phyloP scores from a whole-genome alignment of 257 asterid species.

The Prunella vulgaris region DNA sequence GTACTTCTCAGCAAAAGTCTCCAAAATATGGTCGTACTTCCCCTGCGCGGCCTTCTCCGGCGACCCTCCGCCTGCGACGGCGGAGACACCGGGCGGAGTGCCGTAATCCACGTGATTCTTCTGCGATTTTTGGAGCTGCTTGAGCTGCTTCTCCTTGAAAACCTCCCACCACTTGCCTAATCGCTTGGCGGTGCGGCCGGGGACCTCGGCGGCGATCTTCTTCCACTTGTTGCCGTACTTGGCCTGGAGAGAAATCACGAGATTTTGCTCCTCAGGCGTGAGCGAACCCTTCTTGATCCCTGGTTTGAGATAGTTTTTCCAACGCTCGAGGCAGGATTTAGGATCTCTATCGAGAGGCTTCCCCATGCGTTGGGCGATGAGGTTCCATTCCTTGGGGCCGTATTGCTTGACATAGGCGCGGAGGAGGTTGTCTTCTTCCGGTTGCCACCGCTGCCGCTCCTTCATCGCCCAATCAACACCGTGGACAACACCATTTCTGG shows the following conservation, averaged over 20 bases:
- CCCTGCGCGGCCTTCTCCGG: conserved; percentile 58
- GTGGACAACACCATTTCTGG: conserved; percentile 11
- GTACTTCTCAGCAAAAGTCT: conserved; percentile 78
- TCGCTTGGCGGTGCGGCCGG: conserved; percentile 82
- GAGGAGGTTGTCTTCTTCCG: conserved; percentile 80
- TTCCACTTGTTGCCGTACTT: conserved; percentile 85
- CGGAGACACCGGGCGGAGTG: conserved; percentile 22
- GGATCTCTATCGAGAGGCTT: conserved; percentile 66
- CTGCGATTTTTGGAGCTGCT: conserved; percentile 42
- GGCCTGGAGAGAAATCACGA: conserved; percentile 66
- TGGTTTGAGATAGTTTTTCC: conserved; percentile 79
- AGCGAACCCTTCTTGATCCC: conserved; percentile 72
- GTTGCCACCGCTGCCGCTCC: conserved; percentile 85
- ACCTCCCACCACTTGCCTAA: conserved; percentile 97
- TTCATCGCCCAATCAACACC: conserved; percentile 46
- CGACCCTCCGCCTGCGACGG: conserved; percentile 28
- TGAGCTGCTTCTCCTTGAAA: conserved; percentile 75
- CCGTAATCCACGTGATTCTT: conserved; percentile 14
- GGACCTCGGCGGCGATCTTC: conserved; percentile 73
- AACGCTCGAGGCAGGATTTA: conserved; percentile 68
- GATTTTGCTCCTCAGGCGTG: conserved; percentile 60
- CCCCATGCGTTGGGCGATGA: conserved; percentile 64
- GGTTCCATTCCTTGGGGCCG: conserved; percentile 87
- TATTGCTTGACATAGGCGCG: conserved; percentile 75
- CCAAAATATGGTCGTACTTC: conserved; percentile 69